A percentile compares a stretch with the other conserved stretches of the same genome.
These are phyloP conservation scores for Aegilops umbellulata DNA, from an alignment of 176 grass and related monocot species.

Conservation along the genomic window DNA sequence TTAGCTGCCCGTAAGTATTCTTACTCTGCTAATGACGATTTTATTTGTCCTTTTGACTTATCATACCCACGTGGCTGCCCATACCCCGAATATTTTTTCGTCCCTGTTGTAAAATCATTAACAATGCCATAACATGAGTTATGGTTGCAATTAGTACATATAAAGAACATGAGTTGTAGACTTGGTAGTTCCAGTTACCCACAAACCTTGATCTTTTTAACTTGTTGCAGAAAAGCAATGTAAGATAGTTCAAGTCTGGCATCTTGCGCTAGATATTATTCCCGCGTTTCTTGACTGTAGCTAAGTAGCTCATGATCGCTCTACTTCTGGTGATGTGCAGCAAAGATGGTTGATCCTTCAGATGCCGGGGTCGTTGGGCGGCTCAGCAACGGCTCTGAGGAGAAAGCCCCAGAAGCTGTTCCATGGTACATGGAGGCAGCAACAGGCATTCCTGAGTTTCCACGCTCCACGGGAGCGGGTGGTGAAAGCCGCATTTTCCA, in stretches of 20 bases:
- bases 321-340: constrained; percentile 16
- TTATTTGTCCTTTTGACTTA: neutral
- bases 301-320: neutral
- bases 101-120: neutral
- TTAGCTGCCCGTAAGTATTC: constrained; percentile 68
- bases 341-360: constrained; percentile 22
- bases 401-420: constrained; percentile 14
- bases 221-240: neutral
- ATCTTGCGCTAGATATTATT: neutral
- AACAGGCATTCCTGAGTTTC: neutral
- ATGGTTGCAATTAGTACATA: neutral
- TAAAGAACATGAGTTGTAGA: neutral
- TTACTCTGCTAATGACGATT: neutral
- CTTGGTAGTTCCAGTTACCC: neutral
- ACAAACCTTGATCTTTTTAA: neutral
- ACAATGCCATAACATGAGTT: neutral
- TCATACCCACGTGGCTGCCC: neutral
- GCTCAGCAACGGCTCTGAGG: neutral
- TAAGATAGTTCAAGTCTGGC: neutral
- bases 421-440: constrained; percentile 15
- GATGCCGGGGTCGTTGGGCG: neutral
- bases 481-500: constrained; percentile 14
- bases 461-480: neutral
- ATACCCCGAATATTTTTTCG: neutral
- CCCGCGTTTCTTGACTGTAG: neutral